phyloP scores from a whole-genome alignment of 768 basidiomycete genomes.

The Tylopilus subfusipes region DNA sequence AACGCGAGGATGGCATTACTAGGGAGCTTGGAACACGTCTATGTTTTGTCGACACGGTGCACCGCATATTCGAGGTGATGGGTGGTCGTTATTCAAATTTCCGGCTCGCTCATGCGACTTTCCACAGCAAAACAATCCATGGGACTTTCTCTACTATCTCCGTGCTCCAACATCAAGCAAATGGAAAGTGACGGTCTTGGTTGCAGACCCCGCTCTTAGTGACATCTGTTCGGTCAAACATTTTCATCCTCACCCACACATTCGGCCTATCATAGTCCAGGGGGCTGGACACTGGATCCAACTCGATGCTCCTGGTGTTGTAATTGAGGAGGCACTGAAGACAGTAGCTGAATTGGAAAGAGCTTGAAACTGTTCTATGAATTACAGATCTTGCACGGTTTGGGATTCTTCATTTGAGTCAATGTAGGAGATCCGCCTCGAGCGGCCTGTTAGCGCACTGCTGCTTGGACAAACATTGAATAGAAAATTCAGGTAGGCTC shows the following conservation, averaged over 20 bases:
- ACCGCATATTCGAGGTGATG: background rate
- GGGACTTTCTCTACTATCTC: constrained; percentile 16
- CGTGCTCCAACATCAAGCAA: background rate
- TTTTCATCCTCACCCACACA: constrained; percentile 13
- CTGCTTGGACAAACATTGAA: no score
- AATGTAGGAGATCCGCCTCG: no score
- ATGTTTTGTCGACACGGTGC: constrained; percentile 1
- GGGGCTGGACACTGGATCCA: constrained; percentile 26
- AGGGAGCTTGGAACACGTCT: constrained; percentile 15
- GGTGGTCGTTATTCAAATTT: background rate
- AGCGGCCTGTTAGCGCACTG: no score
- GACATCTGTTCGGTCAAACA: constrained; percentile 1
- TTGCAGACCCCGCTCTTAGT: constrained; percentile 17
- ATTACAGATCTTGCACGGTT: background rate
- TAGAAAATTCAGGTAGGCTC: no score
- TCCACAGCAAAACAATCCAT: constrained; percentile 15
- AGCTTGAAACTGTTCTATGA: background rate
- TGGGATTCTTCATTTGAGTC: no score
- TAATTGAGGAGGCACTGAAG: constrained; percentile 19
- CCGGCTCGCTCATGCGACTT: background rate
- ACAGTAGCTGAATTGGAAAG: constrained; percentile 8
- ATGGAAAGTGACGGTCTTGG: constrained; percentile 16
- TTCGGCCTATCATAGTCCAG: constrained; percentile 11
- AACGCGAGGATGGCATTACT: background rate
- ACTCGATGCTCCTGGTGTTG: constrained; percentile 18